Percentiles rank a stretch among this genome's conserved stretches.
Evolutionary conservation across 2,329 filamentous ascomycete genomes (phyloP).

Genomic region (Neonectria faginata): DNA sequence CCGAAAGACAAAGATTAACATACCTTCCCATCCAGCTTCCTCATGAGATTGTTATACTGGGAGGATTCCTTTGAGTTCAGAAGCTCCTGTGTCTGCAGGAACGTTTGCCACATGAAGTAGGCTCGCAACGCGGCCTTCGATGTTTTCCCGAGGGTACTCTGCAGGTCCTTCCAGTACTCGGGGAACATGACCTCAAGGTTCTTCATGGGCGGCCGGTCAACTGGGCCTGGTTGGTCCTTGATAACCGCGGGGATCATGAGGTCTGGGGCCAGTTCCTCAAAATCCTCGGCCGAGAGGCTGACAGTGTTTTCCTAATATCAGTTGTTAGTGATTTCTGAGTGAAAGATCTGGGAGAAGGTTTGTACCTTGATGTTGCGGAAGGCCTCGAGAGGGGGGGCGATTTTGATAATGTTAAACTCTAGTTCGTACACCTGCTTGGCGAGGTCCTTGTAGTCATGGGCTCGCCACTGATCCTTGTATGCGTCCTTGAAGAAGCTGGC

Average conservation of each 20-base stretch:
- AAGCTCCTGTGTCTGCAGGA: constrained; percentile 30
- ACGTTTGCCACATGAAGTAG: constrained; percentile 33
- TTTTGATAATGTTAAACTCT: constrained; percentile 15
- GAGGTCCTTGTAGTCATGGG: constrained; percentile 1
- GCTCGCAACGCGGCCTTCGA: constrained; percentile 25
- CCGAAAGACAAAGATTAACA: background rate
- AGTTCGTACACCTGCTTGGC: constrained; percentile 19
- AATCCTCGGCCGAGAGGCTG: background rate
- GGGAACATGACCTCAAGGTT: constrained; percentile 30
- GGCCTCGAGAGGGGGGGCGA: constrained; percentile 11
- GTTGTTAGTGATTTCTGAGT: background rate
- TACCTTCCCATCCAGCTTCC: constrained; percentile 20
- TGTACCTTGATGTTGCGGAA: constrained; percentile 19
- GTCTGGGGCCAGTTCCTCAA: constrained; percentile 13
- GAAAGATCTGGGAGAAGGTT: background rate
- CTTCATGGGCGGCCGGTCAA: background rate
- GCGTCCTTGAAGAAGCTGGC: constrained; percentile 1
- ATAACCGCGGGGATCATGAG: constrained; percentile 15
- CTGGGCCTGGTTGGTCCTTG: background rate
- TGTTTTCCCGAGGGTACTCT: constrained; percentile 14
- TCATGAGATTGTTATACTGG: background rate
- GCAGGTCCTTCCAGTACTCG: constrained; percentile 16
- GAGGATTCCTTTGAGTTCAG: constrained; percentile 1
- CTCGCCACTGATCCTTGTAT: background rate
- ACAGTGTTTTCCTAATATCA: constrained; percentile 5